A percentile compares a stretch with the other conserved stretches of the same genome.
Conservation (phyloP, 2,329 filamentous ascomycete genomes). For the Monosporascus ibericus region DNA sequence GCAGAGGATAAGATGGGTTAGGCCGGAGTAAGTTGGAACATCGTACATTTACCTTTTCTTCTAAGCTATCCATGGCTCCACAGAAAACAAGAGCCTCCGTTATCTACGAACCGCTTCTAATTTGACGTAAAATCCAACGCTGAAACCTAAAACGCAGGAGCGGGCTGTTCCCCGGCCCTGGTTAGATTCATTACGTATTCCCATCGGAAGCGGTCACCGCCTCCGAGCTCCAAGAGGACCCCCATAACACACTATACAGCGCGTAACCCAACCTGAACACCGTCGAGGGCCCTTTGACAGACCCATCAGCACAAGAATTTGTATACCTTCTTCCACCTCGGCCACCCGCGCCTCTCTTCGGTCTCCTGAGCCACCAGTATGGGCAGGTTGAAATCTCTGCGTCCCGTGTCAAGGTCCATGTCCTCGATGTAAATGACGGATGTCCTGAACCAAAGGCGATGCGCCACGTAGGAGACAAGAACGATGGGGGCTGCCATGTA, state of each 20-base stretch:
- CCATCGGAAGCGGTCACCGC: too few species aligned
- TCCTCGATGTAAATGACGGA: constrained; percentile 59
- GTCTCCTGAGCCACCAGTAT: constrained; percentile 74
- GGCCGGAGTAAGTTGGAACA: background rate
- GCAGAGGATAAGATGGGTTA: too few species aligned
- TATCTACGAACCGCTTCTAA: too few species aligned
- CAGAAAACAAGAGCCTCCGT: too few species aligned
- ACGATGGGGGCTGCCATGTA: constrained; percentile 68
- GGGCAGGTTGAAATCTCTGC: constrained; percentile 76
- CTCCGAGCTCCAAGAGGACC: too few species aligned
- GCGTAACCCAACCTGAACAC: background rate
- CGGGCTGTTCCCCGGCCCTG: too few species aligned
- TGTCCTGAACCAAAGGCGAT: constrained; percentile 72
- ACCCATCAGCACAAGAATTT: constrained; percentile 61
- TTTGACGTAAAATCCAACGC: too few species aligned
- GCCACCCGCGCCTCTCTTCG: constrained; percentile 67
- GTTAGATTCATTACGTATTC: too few species aligned
- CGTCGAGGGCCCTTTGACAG: background rate
- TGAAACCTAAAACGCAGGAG: too few species aligned
- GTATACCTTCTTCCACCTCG: constrained; percentile 69
- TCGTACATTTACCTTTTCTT: background rate
- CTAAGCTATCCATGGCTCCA: background rate
- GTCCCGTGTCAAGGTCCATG: constrained; percentile 83
- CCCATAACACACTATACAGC: background rate
- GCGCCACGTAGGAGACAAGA: constrained; percentile 59